Percentiles rank a stretch among this genome's conserved stretches.
Conservation (phyloP, 208 protist species). For the Acanthamoeba royreba region DNA sequence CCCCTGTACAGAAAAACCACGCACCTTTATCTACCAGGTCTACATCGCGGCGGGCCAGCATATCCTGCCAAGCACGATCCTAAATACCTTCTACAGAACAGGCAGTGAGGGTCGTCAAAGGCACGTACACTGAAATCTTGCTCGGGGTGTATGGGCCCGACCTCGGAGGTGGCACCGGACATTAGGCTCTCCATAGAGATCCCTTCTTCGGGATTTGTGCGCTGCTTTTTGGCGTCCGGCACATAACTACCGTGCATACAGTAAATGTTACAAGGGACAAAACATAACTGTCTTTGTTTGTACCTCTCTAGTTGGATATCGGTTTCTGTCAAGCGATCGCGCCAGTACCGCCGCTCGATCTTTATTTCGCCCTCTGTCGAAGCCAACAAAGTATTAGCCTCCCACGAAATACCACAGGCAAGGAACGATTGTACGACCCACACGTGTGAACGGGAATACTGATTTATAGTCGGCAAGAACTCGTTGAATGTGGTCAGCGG, state of each 20-base stretch:
- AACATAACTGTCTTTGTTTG: neutral
- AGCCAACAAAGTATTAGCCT: constrained; percentile 22
- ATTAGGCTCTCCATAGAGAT: constrained; percentile 45
- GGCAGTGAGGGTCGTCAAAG: neutral
- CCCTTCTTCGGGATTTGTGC: neutral
- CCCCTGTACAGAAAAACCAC: neutral
- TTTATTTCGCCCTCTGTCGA: neutral
- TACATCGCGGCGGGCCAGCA: constrained; percentile 69
- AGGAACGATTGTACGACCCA: neutral
- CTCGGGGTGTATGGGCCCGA: constrained; percentile 64
- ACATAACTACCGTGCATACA: neutral
- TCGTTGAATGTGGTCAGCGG: neutral
- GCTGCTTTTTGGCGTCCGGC: neutral
- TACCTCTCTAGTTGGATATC: neutral
- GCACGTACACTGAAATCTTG: constrained; percentile 32
- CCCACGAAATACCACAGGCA: neutral
- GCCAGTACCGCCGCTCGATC: neutral
- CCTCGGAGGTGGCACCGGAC: constrained; percentile 48
- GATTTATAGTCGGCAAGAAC: neutral
- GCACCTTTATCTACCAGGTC: constrained; percentile 65
- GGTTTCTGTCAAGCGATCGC: neutral
- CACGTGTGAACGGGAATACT: neutral
- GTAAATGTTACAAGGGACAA: neutral
- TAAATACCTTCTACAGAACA: neutral
- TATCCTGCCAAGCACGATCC: constrained; percentile 64